Percentiles rank a stretch among this genome's conserved stretches.
Evolutionary conservation across 129 eudicot genomes (phyloP).

Genomic region (Heracleum sosnowskyi): DNA sequence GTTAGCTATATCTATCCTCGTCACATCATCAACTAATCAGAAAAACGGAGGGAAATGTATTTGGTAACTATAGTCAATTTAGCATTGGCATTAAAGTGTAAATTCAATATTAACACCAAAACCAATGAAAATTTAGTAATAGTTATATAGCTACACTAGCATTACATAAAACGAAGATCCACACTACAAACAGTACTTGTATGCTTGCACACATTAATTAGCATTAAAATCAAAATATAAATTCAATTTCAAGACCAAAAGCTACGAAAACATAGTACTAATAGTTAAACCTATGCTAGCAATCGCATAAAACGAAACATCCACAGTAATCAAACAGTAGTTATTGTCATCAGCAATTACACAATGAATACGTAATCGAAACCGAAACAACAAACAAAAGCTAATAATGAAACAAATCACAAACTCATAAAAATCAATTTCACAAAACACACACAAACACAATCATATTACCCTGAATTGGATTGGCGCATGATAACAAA

Average conservation of each 20-base stretch:
- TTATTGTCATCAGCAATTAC: not conserved
- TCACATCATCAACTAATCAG: not conserved
- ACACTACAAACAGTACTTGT: not conserved
- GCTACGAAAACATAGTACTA: not conserved
- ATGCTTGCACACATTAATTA: too few relatives aligned
- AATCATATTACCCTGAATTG: constrained; percentile 35
- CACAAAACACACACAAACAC: not conserved
- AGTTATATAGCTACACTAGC: not conserved
- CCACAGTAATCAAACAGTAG: not conserved
- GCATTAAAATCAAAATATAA: too few relatives aligned
- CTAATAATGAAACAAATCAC: not conserved
- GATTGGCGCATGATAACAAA: constrained; percentile 51
- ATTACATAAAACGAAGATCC: too few relatives aligned
- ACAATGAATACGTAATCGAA: not conserved
- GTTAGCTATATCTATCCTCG: not conserved
- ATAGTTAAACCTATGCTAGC: not conserved
- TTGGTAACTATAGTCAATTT: too few relatives aligned
- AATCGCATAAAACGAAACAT: too few relatives aligned
- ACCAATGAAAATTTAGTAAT: not conserved
- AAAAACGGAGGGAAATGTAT: too few relatives aligned
- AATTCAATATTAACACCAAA: not conserved
- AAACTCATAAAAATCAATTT: not conserved
- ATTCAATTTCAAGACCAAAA: too few relatives aligned
- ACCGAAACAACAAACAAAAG: not conserved
- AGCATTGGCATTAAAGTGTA: not conserved